These are phyloP conservation scores for Ascochyta pisi DNA, from an alignment of 2,329 filamentous ascomycete species.

Conservation along the genomic window DNA sequence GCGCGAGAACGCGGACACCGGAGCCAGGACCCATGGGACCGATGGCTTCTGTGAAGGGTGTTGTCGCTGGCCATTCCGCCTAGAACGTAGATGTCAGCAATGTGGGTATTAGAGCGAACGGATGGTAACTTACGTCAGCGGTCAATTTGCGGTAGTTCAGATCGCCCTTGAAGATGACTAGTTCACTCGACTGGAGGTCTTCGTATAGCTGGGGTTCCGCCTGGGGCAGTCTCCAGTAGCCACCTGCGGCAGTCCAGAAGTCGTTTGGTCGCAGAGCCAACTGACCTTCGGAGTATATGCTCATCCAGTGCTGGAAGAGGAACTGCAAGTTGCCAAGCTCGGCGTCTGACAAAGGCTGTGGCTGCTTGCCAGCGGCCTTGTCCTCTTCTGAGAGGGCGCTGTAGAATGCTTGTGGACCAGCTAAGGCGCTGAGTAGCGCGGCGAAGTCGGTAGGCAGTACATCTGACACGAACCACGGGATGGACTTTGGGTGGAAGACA, in stretches of 20 bases:
- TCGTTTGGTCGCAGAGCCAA: conserved; percentile 81
- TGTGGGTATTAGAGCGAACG: not conserved
- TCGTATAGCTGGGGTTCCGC: conserved; percentile 71
- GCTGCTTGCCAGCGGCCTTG: conserved; percentile 60
- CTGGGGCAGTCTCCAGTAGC: conserved; percentile 84
- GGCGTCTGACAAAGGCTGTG: conserved; percentile 68
- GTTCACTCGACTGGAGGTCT: conserved; percentile 81
- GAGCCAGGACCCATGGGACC: conserved; percentile 84
- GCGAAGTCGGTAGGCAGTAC: conserved; percentile 86
- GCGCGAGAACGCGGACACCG: conserved; percentile 81
- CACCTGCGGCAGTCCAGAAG: conserved; percentile 90
- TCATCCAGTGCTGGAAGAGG: conserved; percentile 82
- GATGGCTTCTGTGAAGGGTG: conserved; percentile 82
- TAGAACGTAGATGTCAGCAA: conserved; percentile 39
- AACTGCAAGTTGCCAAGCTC: conserved; percentile 74
- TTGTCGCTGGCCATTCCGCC: conserved; percentile 84
- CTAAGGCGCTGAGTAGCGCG: conserved; percentile 81
- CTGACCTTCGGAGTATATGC: conserved; percentile 81
- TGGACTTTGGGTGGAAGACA: conserved; percentile 89
- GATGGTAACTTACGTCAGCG: conserved; percentile 72
- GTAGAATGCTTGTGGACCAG: conserved; percentile 80
- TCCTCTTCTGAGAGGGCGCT: conserved; percentile 74
- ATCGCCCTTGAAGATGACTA: conserved; percentile 97
- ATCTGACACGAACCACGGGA: conserved; percentile 98
- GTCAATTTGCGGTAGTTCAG: conserved; percentile 95